A percentile compares a stretch with the other conserved stretches of the same genome.
These are phyloP conservation scores for Monosporascus sp. DNA, from an alignment of 2,329 filamentous ascomycete species.

Conservation along the genomic window DNA sequence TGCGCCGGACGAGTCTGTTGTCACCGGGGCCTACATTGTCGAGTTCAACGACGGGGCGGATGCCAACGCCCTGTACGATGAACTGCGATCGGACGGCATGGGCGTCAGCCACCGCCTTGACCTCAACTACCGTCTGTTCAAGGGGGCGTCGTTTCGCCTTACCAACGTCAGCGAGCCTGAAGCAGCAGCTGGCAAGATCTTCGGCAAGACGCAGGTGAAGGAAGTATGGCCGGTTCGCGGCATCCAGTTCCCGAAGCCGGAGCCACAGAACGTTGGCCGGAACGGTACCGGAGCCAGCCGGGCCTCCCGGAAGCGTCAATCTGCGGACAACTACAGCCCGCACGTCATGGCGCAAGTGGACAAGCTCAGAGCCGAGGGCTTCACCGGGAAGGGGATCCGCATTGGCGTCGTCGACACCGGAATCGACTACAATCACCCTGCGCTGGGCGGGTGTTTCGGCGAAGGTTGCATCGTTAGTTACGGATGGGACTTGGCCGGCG, in stretches of 20 bases:
- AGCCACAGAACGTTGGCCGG: constrained; percentile 7
- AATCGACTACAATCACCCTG: constrained; percentile 45
- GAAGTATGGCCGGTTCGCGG: constrained; percentile 24
- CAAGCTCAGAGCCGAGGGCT: constrained; percentile 34
- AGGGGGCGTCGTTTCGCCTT: constrained; percentile 15
- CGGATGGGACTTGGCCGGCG: constrained; percentile 42
- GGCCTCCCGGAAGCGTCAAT: neutral
- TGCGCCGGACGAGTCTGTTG: constrained; percentile 1
- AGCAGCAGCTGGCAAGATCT: constrained; percentile 13
- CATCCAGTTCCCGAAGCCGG: constrained; percentile 11
- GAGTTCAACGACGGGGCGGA: constrained; percentile 15
- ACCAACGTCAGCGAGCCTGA: constrained; percentile 4
- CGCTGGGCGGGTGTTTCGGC: constrained; percentile 48
- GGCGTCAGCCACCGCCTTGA: constrained; percentile 11
- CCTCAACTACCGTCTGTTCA: constrained; percentile 15
- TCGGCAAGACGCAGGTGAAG: constrained; percentile 18
- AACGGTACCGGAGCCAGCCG: constrained; percentile 9
- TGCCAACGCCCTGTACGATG: constrained; percentile 11
- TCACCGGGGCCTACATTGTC: constrained; percentile 14
- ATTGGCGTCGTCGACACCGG: constrained; percentile 35
- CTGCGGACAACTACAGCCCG: constrained; percentile 9
- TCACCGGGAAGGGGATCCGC: constrained; percentile 39
- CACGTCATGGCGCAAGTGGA: constrained; percentile 32
- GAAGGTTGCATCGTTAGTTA: constrained; percentile 39
- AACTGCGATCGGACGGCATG: constrained; percentile 8